These are phyloP conservation scores for Tribonema minus DNA, from an alignment of 108 stramenopile species.

Conservation along the genomic window DNA sequence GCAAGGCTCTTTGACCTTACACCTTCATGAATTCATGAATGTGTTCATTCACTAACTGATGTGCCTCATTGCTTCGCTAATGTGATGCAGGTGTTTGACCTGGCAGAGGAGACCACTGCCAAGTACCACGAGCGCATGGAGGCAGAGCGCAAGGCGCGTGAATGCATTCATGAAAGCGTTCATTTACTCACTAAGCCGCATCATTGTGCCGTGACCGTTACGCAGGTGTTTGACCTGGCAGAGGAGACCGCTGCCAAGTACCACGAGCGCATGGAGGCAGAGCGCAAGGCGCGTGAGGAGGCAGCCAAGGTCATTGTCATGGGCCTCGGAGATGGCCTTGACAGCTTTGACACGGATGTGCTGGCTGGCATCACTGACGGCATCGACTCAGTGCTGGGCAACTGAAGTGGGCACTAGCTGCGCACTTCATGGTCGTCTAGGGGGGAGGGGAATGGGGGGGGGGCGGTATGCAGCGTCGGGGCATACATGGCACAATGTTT, in stretches of 20 bases:
- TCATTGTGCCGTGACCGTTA: background rate
- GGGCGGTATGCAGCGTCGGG: too few species aligned
- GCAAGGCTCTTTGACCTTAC: background rate
- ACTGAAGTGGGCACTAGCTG: too few species aligned
- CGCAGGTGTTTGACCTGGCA: constrained; percentile 63
- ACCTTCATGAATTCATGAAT: background rate
- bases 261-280: constrained; percentile 82
- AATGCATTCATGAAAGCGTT: background rate
- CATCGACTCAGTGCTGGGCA: constrained; percentile 25
- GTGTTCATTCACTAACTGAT: background rate
- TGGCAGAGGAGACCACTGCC: constrained; percentile 18
- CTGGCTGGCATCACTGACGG: constrained; percentile 46
- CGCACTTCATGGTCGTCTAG: too few species aligned
- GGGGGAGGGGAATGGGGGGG: too few species aligned
- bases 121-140: too few species aligned
- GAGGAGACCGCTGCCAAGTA: constrained; percentile 80
- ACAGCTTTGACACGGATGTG: constrained; percentile 43
- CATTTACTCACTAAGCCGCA: background rate
- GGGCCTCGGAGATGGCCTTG: constrained; percentile 79
- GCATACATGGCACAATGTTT: too few species aligned
- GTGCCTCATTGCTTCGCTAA: background rate
- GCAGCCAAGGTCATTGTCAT: constrained; percentile 87
- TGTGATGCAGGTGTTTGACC: constrained; percentile 16
- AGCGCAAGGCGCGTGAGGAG: constrained; percentile 81
- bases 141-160: background rate